A percentile compares a stretch with the other conserved stretches of the same genome.
These are phyloP conservation scores for Penicillium longicatenatum DNA, from an alignment of 495 filamentous ascomycete species.

Conservation along the genomic window DNA sequence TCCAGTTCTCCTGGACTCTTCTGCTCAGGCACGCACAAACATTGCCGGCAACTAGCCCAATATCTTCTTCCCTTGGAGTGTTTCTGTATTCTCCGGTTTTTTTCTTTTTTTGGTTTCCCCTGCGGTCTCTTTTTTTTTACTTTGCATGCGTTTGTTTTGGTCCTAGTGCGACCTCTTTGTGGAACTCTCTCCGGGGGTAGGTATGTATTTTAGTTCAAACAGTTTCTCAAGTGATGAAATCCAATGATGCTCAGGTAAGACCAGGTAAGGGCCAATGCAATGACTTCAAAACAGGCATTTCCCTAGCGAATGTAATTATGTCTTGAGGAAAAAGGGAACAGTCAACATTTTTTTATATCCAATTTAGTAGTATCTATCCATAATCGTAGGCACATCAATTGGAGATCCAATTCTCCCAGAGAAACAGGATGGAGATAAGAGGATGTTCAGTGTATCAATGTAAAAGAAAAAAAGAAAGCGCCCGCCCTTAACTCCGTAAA, in stretches of 20 bases:
- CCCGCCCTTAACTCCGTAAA: slow-evolving; percentile 44
- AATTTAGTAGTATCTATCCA: slow-evolving; percentile 30
- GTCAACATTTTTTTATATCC: slow-evolving; percentile 25
- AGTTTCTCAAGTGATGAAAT: slow-evolving; percentile 24
- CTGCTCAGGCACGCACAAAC: slow-evolving; percentile 12
- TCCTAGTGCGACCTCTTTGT: slow-evolving; percentile 21
- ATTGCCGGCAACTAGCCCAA: slow-evolving; percentile 1
- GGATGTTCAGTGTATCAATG: slow-evolving; percentile 27
- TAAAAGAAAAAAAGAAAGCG: slow-evolving; percentile 29
- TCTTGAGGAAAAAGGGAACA: neutral
- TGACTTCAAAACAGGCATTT: slow-evolving; percentile 36
- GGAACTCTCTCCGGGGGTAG: slow-evolving; percentile 37
- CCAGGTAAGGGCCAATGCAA: slow-evolving; percentile 63
- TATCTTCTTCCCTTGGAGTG: slow-evolving; percentile 13
- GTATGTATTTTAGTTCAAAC: slow-evolving; percentile 53
- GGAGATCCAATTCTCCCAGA: slow-evolving; percentile 23
- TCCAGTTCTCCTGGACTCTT: slow-evolving; percentile 1
- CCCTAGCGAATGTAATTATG: slow-evolving; percentile 32
- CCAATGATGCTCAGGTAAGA: slow-evolving; percentile 56
- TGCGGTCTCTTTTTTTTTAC: slow-evolving; percentile 11
- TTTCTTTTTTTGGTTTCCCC: slow-evolving; percentile 20
- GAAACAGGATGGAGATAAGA: slow-evolving; percentile 22
- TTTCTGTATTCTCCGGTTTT: slow-evolving; percentile 26
- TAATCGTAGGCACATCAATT: slow-evolving; percentile 42
- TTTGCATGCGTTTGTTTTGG: slow-evolving; percentile 15